Percentiles rank a stretch among this genome's conserved stretches.
These are phyloP conservation scores for Macrophomina phaseolina DNA, from an alignment of 2,329 filamentous ascomycete genomes.

Conservation along the genomic window DNA sequence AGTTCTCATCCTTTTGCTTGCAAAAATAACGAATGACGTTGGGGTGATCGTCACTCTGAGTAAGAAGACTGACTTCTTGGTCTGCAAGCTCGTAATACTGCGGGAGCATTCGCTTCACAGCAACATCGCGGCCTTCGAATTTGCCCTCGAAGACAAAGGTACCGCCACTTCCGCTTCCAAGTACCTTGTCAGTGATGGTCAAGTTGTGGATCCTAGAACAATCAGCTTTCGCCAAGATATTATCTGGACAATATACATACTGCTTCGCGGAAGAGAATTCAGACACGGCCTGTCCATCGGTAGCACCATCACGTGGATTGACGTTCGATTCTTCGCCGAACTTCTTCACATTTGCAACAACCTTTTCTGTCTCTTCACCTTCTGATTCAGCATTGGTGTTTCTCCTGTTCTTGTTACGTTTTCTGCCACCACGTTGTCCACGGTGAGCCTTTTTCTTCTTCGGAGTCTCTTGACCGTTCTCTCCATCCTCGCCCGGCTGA, in stretches of 20 bases:
- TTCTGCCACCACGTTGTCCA: constrained; percentile 54
- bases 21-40: constrained; percentile 98
- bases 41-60: constrained; percentile 93
- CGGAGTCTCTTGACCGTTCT: constrained; percentile 32
- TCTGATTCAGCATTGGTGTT: constrained; percentile 39
- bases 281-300: constrained; percentile 40
- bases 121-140: constrained; percentile 90
- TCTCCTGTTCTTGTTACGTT: constrained; percentile 50
- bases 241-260: neutral
- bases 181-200: constrained; percentile 64
- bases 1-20: constrained; percentile 84
- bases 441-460: constrained; percentile 58
- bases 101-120: constrained; percentile 94
- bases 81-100: constrained; percentile 96
- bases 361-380: constrained; percentile 43
- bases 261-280: constrained; percentile 53
- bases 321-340: constrained; percentile 37
- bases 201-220: constrained; percentile 60
- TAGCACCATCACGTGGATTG: constrained; percentile 37
- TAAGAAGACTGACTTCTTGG: constrained; percentile 86
- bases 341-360: constrained; percentile 48
- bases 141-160: constrained; percentile 94
- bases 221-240: neutral
- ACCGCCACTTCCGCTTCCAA: constrained; percentile 88
- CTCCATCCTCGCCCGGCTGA: constrained; percentile 33